Base-by-base conservation (phyloP, 1,284 basidiomycete genomes). In the Cutaneotrichosporon arboriforme region DNA sequence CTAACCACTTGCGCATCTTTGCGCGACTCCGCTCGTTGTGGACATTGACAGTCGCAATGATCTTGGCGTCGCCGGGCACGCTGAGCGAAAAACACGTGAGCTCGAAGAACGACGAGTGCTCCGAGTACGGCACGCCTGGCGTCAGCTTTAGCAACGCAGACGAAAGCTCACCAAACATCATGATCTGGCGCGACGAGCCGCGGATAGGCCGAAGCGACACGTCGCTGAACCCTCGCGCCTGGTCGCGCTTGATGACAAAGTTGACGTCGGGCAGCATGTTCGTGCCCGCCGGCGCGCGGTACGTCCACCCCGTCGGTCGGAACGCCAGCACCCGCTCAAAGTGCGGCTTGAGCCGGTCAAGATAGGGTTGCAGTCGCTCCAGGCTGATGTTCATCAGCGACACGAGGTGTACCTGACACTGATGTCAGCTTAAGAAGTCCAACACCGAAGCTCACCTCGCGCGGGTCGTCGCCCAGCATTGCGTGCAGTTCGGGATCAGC, bases 1-100 rank as follows among this genome's bases (percentile, higher is more conserved):
- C 65, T 49, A 38, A 69, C 74, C 75, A 94, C 59, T 81, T 83
- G 37, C 80, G 77, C 86, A 96, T 94, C 78, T 88, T 93, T 1
- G 78, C 83, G 53, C 89, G 78, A 47, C 86, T 73, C 50, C 7
- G 22, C 67, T 88, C 84, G 59, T 80, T 91, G 15, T 88, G 88
- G 0, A 97, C 87, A 65, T 97, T 97, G 40, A 97, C 93, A 0
- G 94, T 97, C 4, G 94, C 89, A 61, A 97, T 93, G 80, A 97
- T 93, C 65, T 69, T 70, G 8, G 72, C 58, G 80, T 85, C 8
- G 67, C 81, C 85, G 83, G 94, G 66, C 83, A 90, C 77, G 12
- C 85, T 88, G 68, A 97, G 79, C 4, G 90, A 90, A 67, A 97
- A 97, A 66, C 88, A 96, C 20, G 89, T 97, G 65, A 92, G 79